Conservation (phyloP, 257 asterid genomes). For the Ophiorrhiza pumila region DNA sequence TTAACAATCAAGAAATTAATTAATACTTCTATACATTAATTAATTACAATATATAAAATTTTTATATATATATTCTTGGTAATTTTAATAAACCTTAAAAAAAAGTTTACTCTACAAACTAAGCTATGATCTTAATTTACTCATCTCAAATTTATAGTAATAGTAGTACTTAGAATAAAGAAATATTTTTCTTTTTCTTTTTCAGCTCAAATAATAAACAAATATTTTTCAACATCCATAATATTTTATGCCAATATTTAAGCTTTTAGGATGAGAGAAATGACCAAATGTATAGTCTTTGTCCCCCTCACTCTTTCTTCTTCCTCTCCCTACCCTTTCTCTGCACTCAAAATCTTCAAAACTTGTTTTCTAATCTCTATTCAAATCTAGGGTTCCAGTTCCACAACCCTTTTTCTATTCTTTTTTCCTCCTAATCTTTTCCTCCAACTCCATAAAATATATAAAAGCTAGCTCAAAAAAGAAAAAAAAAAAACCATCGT, state of each 20-base stretch:
- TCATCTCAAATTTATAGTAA: neutral
- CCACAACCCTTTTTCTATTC: conserved; percentile 8
- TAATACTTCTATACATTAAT: too few species aligned
- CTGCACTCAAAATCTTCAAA: conserved; percentile 18
- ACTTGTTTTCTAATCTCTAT: conserved; percentile 13
- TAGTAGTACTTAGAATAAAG: neutral
- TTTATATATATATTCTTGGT: neutral
- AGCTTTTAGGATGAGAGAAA: conserved; percentile 22
- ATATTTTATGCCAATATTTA: conserved; percentile 18
- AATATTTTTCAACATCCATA: conserved; percentile 1
- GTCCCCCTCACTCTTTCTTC: conserved; percentile 6
- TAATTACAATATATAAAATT: too few species aligned
- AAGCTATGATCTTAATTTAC: neutral
- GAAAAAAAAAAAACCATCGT: neutral
- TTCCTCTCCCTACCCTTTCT: conserved; percentile 12
- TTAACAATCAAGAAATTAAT: too few species aligned
- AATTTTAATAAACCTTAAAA: neutral
- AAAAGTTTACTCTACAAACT: neutral
- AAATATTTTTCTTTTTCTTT: too few species aligned
- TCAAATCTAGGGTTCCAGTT: conserved; percentile 23
- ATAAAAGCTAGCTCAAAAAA: neutral
- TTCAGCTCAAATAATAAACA: neutral
- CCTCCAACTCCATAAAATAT: conserved; percentile 13
- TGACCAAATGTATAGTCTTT: conserved; percentile 4
- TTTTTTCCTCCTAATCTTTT: neutral